Conservation (phyloP, 192 early-diverging fungal genomes). For the Mortierella antarctica region DNA sequence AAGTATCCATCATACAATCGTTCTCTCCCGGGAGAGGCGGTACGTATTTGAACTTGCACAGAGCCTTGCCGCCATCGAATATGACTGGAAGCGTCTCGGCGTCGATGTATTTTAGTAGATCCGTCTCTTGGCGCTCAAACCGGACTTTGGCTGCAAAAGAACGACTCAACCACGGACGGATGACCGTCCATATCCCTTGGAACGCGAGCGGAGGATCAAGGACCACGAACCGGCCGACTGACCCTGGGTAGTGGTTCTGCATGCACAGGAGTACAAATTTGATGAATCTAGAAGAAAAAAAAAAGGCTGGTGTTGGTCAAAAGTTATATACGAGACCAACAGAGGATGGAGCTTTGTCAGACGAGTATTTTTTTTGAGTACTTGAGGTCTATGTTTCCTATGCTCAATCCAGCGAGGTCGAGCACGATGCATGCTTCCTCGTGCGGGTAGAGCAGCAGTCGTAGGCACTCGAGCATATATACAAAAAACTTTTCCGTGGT, state of each 20-base stretch:
- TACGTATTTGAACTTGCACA: constrained; percentile 62
- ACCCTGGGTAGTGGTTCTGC: constrained; percentile 91
- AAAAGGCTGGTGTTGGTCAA: background rate
- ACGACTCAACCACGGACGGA: constrained; percentile 84
- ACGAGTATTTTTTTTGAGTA: background rate
- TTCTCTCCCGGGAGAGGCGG: constrained; percentile 24
- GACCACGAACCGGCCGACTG: constrained; percentile 77
- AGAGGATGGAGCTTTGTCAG: background rate
- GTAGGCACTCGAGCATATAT: no score
- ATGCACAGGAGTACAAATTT: constrained; percentile 82
- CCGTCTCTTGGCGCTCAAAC: constrained; percentile 70
- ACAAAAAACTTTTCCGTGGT: no score
- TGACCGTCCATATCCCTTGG: constrained; percentile 80
- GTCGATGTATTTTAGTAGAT: constrained; percentile 71
- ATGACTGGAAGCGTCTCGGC: constrained; percentile 63
- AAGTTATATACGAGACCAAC: background rate
- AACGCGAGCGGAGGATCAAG: constrained; percentile 92
- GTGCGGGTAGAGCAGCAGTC: no score
- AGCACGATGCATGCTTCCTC: no score
- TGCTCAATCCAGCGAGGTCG: no score
- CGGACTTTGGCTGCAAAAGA: constrained; percentile 87
- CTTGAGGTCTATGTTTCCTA: background rate
- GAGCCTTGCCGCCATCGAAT: constrained; percentile 63
- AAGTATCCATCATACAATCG: constrained; percentile 55
- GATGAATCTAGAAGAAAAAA: constrained; percentile 55